Base-by-base conservation (phyloP, 305 asterid genomes). In the Petunia hybrid region DNA sequence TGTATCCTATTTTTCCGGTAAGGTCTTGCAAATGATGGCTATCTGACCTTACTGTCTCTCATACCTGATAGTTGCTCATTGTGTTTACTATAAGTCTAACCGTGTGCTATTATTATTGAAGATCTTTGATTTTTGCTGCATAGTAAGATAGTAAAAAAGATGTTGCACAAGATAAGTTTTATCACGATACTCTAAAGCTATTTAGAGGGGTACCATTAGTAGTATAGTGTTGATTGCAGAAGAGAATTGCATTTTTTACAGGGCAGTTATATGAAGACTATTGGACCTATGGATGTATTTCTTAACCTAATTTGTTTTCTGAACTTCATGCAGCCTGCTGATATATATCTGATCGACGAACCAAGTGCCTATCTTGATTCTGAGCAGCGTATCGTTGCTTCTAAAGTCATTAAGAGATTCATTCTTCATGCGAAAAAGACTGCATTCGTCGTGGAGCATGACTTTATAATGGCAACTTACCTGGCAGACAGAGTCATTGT, bases 331-430 rank as follows among this genome's bases (percentile, higher is more conserved):
- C 96, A 92, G 99, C 99, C 99, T 68, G 99, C 99, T 10, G 98
- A 95, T 86, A 93, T 95, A 84, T 95, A 95, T 85, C 82, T 95
- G 80, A 95, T 93, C 70, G 98, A 95, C 48, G 99, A 95, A 80
- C 99, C 97, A 9, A 95, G 99, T 91, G 98, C 99, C 8, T 95
- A 93, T 87, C 97, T 95, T 4, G 99, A 95, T 86, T 95, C 99
- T 2, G 99, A 95, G 92, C 99, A 95, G 86, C 96, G 99, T 82
- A 95, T 95, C 76, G 95, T 95, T 76, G 99, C 97, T 85, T 91
- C 98, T 42, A 91, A 95, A 87, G 97, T 95, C 82, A 95, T 95
- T 74, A 95, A 95, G 92, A 91, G 99, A 80, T 95, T 95, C 48
- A 94, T 95, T 84, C 95, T 95, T 76, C 99, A 94, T n/a, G 98